These are phyloP conservation scores for Phlyctochytrium bullatum DNA, from an alignment of 192 early-diverging fungal species.

Conservation along the genomic window DNA sequence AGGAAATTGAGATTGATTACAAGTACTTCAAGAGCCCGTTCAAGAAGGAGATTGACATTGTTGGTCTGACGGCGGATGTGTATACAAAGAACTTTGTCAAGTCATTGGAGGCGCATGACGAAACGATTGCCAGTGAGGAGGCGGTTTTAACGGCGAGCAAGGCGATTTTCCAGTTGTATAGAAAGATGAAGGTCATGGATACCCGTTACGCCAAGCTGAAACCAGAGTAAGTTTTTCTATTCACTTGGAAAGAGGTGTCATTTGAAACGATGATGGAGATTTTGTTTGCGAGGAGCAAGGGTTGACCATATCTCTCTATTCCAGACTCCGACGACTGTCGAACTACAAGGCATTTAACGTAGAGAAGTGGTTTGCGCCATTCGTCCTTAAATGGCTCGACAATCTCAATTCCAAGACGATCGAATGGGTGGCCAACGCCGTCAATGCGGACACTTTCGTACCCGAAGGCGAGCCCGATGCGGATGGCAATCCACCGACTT, in stretches of 20 bases:
- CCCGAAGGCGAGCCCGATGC: constrained; percentile 30
- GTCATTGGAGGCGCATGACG: constrained; percentile 38
- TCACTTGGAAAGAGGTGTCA: constrained; percentile 3
- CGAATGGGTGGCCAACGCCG: constrained; percentile 54
- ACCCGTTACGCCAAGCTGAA: constrained; percentile 39
- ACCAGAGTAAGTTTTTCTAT: constrained; percentile 32
- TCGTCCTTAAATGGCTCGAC: constrained; percentile 49
- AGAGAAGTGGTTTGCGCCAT: constrained; percentile 54
- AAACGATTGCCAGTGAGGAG: constrained; percentile 37
- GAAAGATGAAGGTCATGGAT: constrained; percentile 42
- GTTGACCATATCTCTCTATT: background rate
- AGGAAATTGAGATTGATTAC: constrained; percentile 53
- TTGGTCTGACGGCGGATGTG: constrained; percentile 43
- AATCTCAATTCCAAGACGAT: constrained; percentile 39
- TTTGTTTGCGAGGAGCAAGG: background rate
- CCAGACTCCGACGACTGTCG: background rate
- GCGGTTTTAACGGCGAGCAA: constrained; percentile 40
- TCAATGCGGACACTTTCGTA: constrained; percentile 53
- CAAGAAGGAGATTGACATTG: constrained; percentile 49
- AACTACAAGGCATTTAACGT: constrained; percentile 34
- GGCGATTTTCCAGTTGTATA: constrained; percentile 47
- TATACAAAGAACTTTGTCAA: constrained; percentile 50
- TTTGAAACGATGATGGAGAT: too few species aligned
- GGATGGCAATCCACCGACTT: constrained; percentile 23
- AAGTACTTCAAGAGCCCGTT: constrained; percentile 52